A percentile compares a stretch with the other conserved stretches of the same genome.
These are phyloP conservation scores for Starmerella roubikii DNA, from an alignment of 805 yeast genomes.

Conservation along the genomic window DNA sequence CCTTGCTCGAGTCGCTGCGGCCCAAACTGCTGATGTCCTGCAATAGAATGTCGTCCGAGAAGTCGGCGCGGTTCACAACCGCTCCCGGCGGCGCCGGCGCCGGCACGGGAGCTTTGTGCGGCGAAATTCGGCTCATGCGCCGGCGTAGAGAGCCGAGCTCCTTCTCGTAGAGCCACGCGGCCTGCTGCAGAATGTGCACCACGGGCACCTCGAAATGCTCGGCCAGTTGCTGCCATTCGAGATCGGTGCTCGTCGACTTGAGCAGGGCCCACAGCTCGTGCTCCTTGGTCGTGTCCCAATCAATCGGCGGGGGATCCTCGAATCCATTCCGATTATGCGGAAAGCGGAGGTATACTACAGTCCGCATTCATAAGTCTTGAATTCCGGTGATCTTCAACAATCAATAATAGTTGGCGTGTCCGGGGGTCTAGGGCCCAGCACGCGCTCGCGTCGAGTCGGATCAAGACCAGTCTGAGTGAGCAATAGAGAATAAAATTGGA, in stretches of 20 bases:
- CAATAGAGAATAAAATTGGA: no score
- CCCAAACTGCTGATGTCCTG: not conserved
- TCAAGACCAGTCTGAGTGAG: no score
- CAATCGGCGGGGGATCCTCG: slow-evolving; percentile 28
- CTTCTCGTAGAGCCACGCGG: slow-evolving; percentile 32
- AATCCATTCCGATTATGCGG: slow-evolving; percentile 32
- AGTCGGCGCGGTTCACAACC: not conserved
- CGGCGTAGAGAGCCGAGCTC: slow-evolving; percentile 27
- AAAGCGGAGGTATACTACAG: slow-evolving; percentile 33
- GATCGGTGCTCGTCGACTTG: slow-evolving; percentile 25
- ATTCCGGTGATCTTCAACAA: no score
- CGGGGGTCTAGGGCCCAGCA: no score
- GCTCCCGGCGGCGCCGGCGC: no score
- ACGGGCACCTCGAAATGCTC: slow-evolving; percentile 27
- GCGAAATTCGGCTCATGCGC: slow-evolving; percentile 22
- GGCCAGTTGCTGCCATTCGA: slow-evolving; percentile 28
- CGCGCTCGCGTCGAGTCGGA: no score
- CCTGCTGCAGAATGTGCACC: slow-evolving; percentile 30
- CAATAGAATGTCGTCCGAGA: not conserved
- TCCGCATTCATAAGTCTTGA: no score
- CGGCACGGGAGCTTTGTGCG: not conserved
- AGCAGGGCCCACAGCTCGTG: slow-evolving; percentile 27
- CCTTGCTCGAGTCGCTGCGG: not conserved
- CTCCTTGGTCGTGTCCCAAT: slow-evolving; percentile 27
- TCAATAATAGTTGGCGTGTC: no score